These are phyloP conservation scores for Cladosporium oxysporum DNA, from an alignment of 2,329 filamentous ascomycete genomes.

Conservation along the genomic window DNA sequence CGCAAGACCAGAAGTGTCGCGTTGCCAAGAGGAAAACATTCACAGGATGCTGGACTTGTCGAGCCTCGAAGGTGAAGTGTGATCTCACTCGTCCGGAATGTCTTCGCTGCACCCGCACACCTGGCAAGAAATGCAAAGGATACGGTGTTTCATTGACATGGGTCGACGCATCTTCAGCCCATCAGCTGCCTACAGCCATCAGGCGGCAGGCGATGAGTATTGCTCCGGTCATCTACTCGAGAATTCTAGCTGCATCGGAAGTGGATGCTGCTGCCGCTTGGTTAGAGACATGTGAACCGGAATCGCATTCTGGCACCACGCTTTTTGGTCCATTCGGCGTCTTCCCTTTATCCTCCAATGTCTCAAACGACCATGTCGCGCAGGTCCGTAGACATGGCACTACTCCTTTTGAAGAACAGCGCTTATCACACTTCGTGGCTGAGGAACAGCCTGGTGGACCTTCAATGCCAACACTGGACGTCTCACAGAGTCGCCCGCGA, in stretches of 20 bases:
- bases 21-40: constrained; percentile 2
- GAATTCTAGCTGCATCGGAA: neutral
- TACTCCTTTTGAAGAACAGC: neutral
- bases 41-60: constrained; percentile 1
- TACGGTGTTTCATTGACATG: constrained; percentile 1
- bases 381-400: neutral
- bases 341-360: neutral
- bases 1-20: constrained; percentile 1
- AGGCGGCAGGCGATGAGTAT: neutral
- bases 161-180: neutral
- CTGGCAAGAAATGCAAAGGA: neutral
- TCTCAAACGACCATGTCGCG: neutral
- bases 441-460: neutral
- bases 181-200: neutral
- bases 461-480: neutral
- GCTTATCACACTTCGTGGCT: neutral
- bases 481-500: neutral
- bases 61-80: constrained; percentile 1
- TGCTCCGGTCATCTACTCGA: neutral
- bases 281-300: neutral
- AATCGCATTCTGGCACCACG: neutral
- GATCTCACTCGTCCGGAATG: neutral
- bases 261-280: neutral
- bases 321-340: neutral
- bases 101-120: neutral